Percentiles rank a stretch among this genome's conserved stretches.
Conservation (phyloP, 345 rosid species). For the Laguncularia racemosa region DNA sequence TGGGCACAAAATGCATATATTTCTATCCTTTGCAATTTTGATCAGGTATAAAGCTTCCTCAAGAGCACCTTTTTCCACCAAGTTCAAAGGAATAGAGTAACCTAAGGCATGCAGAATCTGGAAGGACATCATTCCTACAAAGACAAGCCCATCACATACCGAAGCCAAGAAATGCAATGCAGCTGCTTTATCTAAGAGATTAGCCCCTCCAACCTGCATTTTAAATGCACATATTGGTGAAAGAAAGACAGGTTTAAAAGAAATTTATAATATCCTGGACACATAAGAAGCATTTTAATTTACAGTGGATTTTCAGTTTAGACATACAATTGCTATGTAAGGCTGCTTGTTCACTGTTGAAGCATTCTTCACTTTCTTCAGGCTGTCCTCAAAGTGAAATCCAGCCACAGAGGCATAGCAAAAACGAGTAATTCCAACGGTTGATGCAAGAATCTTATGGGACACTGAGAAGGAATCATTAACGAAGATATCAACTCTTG, state of each 20-base stretch:
- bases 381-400: conserved; percentile 47
- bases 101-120: conserved; percentile 54
- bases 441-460: conserved; percentile 62
- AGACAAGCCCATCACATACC: conserved; percentile 50
- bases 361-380: conserved; percentile 31
- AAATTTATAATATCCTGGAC: background rate
- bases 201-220: conserved; percentile 63
- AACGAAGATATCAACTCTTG: conserved; percentile 59
- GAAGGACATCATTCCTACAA: conserved; percentile 55
- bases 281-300: background rate
- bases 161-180: conserved; percentile 59
- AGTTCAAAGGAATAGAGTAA: conserved; percentile 31
- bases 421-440: conserved; percentile 47
- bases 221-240: conserved; percentile 8
- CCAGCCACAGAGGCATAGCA: conserved; percentile 52
- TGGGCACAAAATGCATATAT: conserved; percentile 35
- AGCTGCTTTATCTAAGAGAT: conserved; percentile 40
- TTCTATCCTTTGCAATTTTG: conserved; percentile 32
- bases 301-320: background rate
- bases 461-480: conserved; percentile 51
- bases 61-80: conserved; percentile 35
- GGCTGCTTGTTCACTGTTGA: conserved; percentile 33
- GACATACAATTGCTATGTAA: conserved; percentile 53
- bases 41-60: conserved; percentile 38
- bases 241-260: conserved; percentile 2